phyloP scores from a whole-genome alignment of 1,284 basidiomycete species.

The Ustilago lituana region DNA sequence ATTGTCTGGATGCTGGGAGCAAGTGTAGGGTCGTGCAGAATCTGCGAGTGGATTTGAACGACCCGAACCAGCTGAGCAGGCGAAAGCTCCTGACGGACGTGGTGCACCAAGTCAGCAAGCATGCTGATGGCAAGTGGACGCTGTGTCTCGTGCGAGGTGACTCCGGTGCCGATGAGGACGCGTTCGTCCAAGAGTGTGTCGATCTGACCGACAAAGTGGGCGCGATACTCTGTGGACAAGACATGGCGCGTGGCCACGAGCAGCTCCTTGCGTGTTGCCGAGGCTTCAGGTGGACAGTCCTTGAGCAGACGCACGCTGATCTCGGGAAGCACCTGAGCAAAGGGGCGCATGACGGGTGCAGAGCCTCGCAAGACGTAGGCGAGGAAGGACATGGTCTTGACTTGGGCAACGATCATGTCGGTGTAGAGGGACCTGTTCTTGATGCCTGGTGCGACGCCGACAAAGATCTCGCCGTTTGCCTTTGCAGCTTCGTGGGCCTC shows the following conservation, averaged over 20 bases:
- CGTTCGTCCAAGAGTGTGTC: slow-evolving; percentile 91
- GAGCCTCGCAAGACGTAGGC: slow-evolving; percentile 86
- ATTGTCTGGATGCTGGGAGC: slow-evolving; percentile 85
- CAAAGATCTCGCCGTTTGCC: slow-evolving; percentile 81
- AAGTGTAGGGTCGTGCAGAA: slow-evolving; percentile 88
- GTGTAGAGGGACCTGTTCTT: slow-evolving; percentile 81
- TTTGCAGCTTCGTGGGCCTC: slow-evolving; percentile 82
- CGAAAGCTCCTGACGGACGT: slow-evolving; percentile 84
- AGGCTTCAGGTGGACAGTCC: slow-evolving; percentile 89
- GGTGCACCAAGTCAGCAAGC: slow-evolving; percentile 92
- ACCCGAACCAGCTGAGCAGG: slow-evolving; percentile 81
- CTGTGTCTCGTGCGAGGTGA: slow-evolving; percentile 78
- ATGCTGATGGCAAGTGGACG: slow-evolving; percentile 86
- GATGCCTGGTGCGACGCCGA: slow-evolving; percentile 79
- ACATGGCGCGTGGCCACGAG: slow-evolving; percentile 93
- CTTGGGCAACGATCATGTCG: slow-evolving; percentile 90
- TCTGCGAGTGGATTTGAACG: slow-evolving; percentile 84
- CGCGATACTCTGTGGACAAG: slow-evolving; percentile 81
- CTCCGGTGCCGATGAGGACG: slow-evolving; percentile 86
- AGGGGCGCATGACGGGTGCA: slow-evolving; percentile 78
- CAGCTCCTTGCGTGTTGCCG: slow-evolving; percentile 80
- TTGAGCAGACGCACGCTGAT: slow-evolving; percentile 86
- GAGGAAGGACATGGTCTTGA: slow-evolving; percentile 85
- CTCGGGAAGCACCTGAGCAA: slow-evolving; percentile 83
- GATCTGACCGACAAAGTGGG: slow-evolving; percentile 83